Evolutionary conservation across 2,329 filamentous ascomycete genomes (phyloP), one percentile per base, ranked within the genome.

Genomic region (Aspergillus sp.): DNA sequence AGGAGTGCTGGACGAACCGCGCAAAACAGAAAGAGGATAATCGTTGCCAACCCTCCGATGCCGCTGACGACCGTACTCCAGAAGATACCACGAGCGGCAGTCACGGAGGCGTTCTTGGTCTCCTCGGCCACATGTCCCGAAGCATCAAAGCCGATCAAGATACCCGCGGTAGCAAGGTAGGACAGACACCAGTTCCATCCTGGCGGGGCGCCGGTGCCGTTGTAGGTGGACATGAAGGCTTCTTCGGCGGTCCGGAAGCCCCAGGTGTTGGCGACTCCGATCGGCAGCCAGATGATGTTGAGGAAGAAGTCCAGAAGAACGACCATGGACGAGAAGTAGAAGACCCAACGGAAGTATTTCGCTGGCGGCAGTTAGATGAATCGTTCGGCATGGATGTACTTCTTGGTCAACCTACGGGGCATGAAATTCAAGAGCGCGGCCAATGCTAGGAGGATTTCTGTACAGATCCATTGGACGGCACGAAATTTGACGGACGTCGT

Each of bases 131-230:
- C 80, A 57, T 85, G 82, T 2, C 82, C 82, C 1, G 79, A 81
- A 0, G 82, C 82, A 64, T 85, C 82, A 49, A 83, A 85, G 1
- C 82, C 82, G 47, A 85, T 83, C 50, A 85, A 61, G 38, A 85
- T 78, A 38, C 82, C 82, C 6, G 82, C 82, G 1, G 82, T 85
- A 1, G 82, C 81, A 21, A 83, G 77, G 64, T 82, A 85, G 3
- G 80, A 83, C 3, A 85, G 73, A 67, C 82, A 84, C 82, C 82
- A 85, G 61, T 85, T 85, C 82, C 82, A 85, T 2, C 77, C 81
- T 1, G 76, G 71, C 0, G 82, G 80, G 1, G 79, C 78, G 10
- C 78, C 79, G 10, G 78, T 81, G 1, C 77, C 78, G 52, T 85
- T 85, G 62, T 83, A 83, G 0, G 81, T 84, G 11, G 80, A 77